phyloP scores from a whole-genome alignment of 176 grass and related monocot species.

The Saccharum officinarum region DNA sequence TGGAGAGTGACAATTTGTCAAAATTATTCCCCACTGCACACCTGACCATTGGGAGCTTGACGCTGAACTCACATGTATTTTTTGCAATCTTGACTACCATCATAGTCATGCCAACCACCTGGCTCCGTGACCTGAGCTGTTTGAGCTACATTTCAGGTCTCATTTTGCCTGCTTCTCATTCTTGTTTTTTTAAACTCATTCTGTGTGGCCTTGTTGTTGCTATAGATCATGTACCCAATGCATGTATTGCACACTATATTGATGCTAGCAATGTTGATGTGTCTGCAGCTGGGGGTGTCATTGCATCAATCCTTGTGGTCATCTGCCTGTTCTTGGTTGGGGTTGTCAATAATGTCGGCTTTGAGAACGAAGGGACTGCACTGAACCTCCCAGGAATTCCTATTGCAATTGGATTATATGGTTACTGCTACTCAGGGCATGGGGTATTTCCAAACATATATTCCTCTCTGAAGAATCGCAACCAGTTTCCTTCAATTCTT shows the following conservation, averaged over 20 bases:
- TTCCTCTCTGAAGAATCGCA: constrained; percentile 79
- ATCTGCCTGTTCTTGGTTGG: constrained; percentile 76
- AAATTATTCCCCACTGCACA: constrained; percentile 81
- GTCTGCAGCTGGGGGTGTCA: constrained; percentile 78
- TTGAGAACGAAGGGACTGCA: constrained; percentile 59
- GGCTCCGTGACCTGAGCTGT: constrained; percentile 78
- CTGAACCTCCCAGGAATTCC: constrained; percentile 73
- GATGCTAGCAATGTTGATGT: constrained; percentile 4
- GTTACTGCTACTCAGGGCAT: constrained; percentile 87
- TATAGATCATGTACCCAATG: neutral
- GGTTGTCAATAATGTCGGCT: constrained; percentile 64
- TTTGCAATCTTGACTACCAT: constrained; percentile 83
- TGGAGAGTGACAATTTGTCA: constrained; percentile 88
- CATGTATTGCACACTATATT: neutral
- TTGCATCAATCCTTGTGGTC: constrained; percentile 74
- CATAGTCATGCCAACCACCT: constrained; percentile 87
- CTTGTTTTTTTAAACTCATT: neutral
- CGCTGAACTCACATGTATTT: constrained; percentile 66
- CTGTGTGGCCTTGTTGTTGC: neutral
- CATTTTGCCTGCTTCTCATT: neutral
- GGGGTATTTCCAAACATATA: constrained; percentile 98
- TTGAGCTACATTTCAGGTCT: constrained; percentile 91
- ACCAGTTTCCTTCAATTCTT: constrained; percentile 66
- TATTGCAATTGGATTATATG: constrained; percentile 88
- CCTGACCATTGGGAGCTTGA: constrained; percentile 58